Evolutionary conservation across 2,329 filamentous ascomycete species (phyloP), one percentile per base, ranked within the genome.

Genomic region (Aspergillus niger): DNA sequence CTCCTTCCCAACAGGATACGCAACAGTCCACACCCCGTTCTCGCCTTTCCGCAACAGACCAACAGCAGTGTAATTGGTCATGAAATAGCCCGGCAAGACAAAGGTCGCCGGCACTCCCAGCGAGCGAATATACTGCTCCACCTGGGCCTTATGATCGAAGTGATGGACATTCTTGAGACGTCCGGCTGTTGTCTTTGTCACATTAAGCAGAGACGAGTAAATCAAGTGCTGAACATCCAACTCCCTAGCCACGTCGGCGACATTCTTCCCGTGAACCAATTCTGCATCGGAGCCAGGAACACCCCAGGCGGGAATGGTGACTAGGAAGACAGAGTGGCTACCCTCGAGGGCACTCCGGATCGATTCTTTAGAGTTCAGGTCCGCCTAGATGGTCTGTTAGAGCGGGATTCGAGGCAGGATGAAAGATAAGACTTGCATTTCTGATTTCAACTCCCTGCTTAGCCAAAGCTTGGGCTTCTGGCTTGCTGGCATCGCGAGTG

Each of bases 241-340:
- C 7, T 68, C 72, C 36, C 76, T 70, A 48, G 73, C 74, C 5
- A 72, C 72, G 59, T 80, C 75, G 30, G 77, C 75, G 20, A 79
- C 70, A n/a, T 70, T 71, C 58, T 76, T 77, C 52, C 71, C 78
- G 55, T 73, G 74, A 7, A 65, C 51, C 17, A 73, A 53, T 61
- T 79, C 74, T n/a, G 59, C 64, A n/a, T 59, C 58, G 5, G 49
- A 48, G 3, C 47, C 50, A n/a, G 58, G 52, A 11, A 28, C 32
- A 5, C 52, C 55, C 24, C 55, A 60, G 8, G 71, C 83, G 70
- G 76, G 79, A 68, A 56, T 76, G 20, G 81, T 84, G 59, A 84
- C 77, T 10, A 73, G 67, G 68, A 84, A 85, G 36, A 83, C 78
- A 0, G 80, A 80, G 63, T 83, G 78, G 1, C 76, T 79, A 41